Base-by-base conservation (phyloP, 495 filamentous ascomycete species). In the Pyrenopolyporus hunteri region DNA sequence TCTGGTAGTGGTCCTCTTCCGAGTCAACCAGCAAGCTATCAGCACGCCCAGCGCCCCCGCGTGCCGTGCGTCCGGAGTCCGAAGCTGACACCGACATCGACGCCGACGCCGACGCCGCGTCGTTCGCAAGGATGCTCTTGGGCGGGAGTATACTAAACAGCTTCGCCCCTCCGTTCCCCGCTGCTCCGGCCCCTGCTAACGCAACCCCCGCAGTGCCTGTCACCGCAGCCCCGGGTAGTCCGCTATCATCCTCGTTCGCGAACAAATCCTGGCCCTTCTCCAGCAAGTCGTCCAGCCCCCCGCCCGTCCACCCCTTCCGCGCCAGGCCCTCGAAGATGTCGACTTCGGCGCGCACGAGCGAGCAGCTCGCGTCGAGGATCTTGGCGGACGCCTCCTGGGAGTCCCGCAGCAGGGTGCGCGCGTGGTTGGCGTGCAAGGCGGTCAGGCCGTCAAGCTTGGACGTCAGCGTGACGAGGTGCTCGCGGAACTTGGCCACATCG, bases 241-340 rank as follows among this genome's bases (percentile, higher is more conserved):
- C 64, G 9, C 4, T 29, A 6, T 77, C 75, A 11, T 74, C 71
- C 33, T 83, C 81, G 36, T 71, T 75, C 14, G 83, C 82, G 58
- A 87, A 87, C 10, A 86, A 72, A 64, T 87, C 85, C 39, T 76
- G 71, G n/a, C 83, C 83, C 59, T 76, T 79, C 53, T 86, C 83
- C 14, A 87, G 69, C 16, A 87, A 59, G 22, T 87, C 85, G 32
- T 86, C 84, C 16, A 87, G 68, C 0, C 85, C 85, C 22, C 84
- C 85, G 7, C 85, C 85, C 19, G 76, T 81, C 85, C 85, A 87
- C 3, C 84, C 85, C 56, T 87, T 87, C 46, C 82, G 69, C 35
- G 85, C 84, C 51, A 87, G 66, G 16, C 81, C 78, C 71, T 87
- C 85, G 63, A 86, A 87, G 43, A 87, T 86, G 56, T 87, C 85